phyloP scores from a whole-genome alignment of 225 moss, liverwort and hornwort genomes.

The Bryoerythrophyllum caledonicum region DNA sequence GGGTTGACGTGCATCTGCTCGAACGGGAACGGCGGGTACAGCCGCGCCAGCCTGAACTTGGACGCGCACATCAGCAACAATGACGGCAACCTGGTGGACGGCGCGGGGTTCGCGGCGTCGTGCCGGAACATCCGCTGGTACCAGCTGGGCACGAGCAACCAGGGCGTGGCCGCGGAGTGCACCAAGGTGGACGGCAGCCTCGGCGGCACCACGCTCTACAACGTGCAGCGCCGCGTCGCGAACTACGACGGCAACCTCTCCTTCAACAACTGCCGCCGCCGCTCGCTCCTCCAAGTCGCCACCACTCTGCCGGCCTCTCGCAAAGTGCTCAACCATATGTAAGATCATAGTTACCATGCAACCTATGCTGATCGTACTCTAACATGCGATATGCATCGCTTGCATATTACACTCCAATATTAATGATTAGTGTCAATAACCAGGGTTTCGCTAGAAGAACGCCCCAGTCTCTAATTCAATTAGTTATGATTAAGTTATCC shows the following conservation, averaged over 20 bases:
- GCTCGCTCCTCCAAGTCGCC: background rate
- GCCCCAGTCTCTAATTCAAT: too few relatives aligned
- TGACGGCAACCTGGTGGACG: background rate
- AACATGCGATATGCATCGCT: too few relatives aligned
- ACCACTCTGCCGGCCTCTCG: background rate
- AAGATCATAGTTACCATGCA: too few relatives aligned
- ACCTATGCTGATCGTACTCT: too few relatives aligned
- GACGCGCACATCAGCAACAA: background rate
- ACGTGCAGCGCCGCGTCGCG: background rate
- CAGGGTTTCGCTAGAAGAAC: too few relatives aligned
- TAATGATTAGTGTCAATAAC: too few relatives aligned
- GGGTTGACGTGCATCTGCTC: background rate
- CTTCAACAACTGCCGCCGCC: background rate
- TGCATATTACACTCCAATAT: too few relatives aligned
- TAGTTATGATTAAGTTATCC: too few relatives aligned
- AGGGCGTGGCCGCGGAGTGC: conserved; percentile 9
- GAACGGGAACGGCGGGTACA: background rate
- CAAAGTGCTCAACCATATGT: background rate
- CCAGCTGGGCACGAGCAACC: background rate
- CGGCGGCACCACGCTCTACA: background rate
- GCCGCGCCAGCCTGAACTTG: background rate
- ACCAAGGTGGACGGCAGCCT: background rate
- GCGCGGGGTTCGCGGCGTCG: background rate
- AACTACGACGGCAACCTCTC: background rate
- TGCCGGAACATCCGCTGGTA: background rate